Evolutionary conservation across 2,329 filamentous ascomycete species (phyloP).

Genomic region (Alternaria angustiovoidea): DNA sequence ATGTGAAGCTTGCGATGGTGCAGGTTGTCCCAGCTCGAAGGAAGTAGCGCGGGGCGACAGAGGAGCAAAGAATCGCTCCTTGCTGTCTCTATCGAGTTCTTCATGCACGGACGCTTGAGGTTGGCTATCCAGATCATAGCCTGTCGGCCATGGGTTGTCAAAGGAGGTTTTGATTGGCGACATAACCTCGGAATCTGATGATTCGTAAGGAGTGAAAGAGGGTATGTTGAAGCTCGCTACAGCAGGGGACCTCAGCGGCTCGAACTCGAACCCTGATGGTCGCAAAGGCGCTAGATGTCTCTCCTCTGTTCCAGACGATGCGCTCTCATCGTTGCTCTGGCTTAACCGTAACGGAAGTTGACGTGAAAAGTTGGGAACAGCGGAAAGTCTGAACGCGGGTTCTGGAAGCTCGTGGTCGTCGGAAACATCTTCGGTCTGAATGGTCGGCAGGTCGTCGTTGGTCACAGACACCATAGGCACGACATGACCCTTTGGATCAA

Average conservation of each 20-base stretch:
- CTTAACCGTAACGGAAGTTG: conserved; percentile 44
- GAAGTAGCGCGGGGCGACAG: conserved; percentile 30
- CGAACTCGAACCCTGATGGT: conserved; percentile 34
- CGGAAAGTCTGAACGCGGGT: conserved; percentile 24
- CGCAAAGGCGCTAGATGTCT: conserved; percentile 28
- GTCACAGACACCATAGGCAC: conserved; percentile 49
- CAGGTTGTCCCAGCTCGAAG: conserved; percentile 21
- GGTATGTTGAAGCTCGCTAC: conserved; percentile 25
- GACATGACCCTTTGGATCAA: conserved; percentile 49
- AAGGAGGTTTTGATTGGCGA: conserved; percentile 44
- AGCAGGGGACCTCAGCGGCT: conserved; percentile 40
- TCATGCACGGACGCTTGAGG: conserved; percentile 17
- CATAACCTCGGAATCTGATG: conserved; percentile 30
- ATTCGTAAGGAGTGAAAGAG: conserved; percentile 24
- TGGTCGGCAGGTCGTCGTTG: conserved; percentile 29
- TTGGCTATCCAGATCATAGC: conserved; percentile 31
- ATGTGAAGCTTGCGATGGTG: background rate
- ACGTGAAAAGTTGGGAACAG: conserved; percentile 51
- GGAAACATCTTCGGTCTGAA: conserved; percentile 9
- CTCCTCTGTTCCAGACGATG: conserved; percentile 20
- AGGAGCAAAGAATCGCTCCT: conserved; percentile 27
- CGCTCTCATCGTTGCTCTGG: conserved; percentile 22
- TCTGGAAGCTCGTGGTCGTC: conserved; percentile 20
- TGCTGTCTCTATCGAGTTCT: conserved; percentile 13
- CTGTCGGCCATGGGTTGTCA: conserved; percentile 40